Evolutionary conservation across 805 yeast species (phyloP).

Genomic region (Kodamaea sagamina): DNA sequence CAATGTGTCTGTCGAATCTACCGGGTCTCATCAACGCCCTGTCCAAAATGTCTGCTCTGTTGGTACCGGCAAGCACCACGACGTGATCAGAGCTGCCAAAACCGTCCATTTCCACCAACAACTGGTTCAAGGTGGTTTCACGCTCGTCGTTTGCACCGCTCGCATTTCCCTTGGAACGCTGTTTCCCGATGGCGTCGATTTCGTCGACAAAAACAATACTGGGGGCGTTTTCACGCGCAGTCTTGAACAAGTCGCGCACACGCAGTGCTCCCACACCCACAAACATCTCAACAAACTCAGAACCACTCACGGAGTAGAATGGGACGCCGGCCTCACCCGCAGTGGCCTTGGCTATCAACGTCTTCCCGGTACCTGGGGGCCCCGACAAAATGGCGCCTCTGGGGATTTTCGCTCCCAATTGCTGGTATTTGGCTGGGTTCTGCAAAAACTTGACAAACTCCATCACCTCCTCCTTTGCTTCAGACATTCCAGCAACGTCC

Average conservation of each 20-base stretch:
- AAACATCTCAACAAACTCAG: conserved; percentile 98
- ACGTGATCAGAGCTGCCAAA: conserved; percentile 88
- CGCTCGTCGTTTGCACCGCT: conserved; percentile 93
- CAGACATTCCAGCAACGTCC: conserved; percentile 97
- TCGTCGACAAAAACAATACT: conserved; percentile 96
- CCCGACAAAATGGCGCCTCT: conserved; percentile 97
- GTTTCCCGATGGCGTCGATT: conserved; percentile 98
- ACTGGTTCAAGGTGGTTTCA: conserved; percentile 93
- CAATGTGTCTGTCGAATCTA: conserved; percentile 91
- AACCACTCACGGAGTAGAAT: conserved; percentile 92
- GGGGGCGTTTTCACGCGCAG: conserved; percentile 93
- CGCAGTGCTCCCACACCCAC: conserved; percentile 99
- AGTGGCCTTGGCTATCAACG: conserved; percentile 94
- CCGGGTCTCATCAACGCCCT: conserved; percentile 95
- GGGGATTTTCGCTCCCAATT: conserved; percentile 95
- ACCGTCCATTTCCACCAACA: conserved; percentile 98
- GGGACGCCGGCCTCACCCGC: conserved; percentile 99
- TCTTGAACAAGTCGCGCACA: conserved; percentile 90
- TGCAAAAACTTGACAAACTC: conserved; percentile 94
- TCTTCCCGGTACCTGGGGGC: conserved; percentile 99
- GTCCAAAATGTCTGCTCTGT: conserved; percentile 91
- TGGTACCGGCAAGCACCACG: conserved; percentile 96
- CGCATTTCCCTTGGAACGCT: conserved; percentile 70
- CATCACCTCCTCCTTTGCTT: conserved; percentile 96
- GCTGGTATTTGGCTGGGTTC: conserved; percentile 86